Evolutionary conservation across 2,329 filamentous ascomycete genomes (phyloP), one percentile per base, ranked within the genome.

Genomic region (Stemphylium lycopersici): DNA sequence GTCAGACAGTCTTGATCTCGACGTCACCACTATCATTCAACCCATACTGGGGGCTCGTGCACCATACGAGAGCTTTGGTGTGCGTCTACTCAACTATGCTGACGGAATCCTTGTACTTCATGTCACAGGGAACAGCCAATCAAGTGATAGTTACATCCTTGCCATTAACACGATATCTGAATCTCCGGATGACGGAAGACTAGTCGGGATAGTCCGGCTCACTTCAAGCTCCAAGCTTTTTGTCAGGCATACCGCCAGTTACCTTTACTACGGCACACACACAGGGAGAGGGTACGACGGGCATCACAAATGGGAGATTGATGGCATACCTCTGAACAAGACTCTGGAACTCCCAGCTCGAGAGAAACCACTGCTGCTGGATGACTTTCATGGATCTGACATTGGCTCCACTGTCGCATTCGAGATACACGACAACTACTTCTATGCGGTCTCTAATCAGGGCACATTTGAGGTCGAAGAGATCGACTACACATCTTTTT

Each of bases 371-470:
- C 68, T 88, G 4, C 76, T 84, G 31, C 75, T 90, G 3, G 75
- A 82, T 33, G 79, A 85, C 20, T 78, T 90, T 52, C 81, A 84
- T 38, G 89, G 87, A 1, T 81, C 79, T 15, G 87, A 90, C 40
- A 80, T 91, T 29, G 87, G 86, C 5, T 83, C 82, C 10, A 87
- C 84, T 0, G 78, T 90, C n/a, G 89, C 84, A 56, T 92, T 93
- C 66, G 87, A 90, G 56, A 83, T 92, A 15, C 79, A 89, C 56
- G 79, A 85, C 33, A 81, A 79, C 8, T 79, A 85, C 61, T 85
- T 93, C 36, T 92, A 92, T 62, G 87, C 83, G 0, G 75, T 92
- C 5, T 89, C 89, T 0, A 92, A 86, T 58, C 82, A 87, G 59
- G 83, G 82, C 1, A 81, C 81, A 3, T 83, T 85, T 47, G 83